Conservation (phyloP, 1,284 basidiomycete genomes). For the Heterobasidion irregulare region DNA sequence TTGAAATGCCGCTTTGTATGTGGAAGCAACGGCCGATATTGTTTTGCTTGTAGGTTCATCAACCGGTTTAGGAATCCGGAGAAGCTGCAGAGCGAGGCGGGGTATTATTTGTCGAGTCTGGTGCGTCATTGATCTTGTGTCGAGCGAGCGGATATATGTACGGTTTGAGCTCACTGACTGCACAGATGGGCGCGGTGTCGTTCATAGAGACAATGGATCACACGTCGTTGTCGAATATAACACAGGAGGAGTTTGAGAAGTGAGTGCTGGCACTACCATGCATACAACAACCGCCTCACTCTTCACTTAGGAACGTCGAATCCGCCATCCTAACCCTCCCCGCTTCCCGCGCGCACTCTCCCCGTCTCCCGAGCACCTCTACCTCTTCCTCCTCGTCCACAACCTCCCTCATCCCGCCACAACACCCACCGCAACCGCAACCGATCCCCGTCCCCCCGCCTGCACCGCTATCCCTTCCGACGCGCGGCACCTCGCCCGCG, state of each 20-base stretch:
- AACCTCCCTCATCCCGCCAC: not conserved
- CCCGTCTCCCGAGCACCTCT: constrained; percentile 18
- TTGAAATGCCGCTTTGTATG: not conserved
- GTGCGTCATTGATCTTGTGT: constrained; percentile 32
- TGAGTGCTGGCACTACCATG: constrained; percentile 23
- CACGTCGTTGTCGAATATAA: constrained; percentile 85
- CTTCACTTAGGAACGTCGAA: constrained; percentile 62
- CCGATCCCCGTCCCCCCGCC: constrained; percentile 14
- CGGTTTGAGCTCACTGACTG: not conserved
- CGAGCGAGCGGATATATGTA: not conserved
- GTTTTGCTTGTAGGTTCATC: constrained; percentile 64
- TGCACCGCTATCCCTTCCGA: constrained; percentile 14
- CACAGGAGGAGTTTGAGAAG: constrained; percentile 88
- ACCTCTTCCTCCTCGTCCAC: constrained; percentile 10
- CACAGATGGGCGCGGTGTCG: constrained; percentile 81
- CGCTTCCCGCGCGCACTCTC: constrained; percentile 45
- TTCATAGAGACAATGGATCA: constrained; percentile 98
- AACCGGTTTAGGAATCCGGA: constrained; percentile 88
- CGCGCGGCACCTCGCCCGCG: constrained; percentile 13
- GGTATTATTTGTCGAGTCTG: constrained; percentile 94
- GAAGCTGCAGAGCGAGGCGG: constrained; percentile 90
- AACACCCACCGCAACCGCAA: constrained; percentile 13
- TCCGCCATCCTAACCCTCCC: constrained; percentile 73
- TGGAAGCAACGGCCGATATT: not conserved
- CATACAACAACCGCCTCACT: not conserved